These are phyloP conservation scores for Thymus mandschuricus DNA, from an alignment of 257 asterid species.

Conservation along the genomic window DNA sequence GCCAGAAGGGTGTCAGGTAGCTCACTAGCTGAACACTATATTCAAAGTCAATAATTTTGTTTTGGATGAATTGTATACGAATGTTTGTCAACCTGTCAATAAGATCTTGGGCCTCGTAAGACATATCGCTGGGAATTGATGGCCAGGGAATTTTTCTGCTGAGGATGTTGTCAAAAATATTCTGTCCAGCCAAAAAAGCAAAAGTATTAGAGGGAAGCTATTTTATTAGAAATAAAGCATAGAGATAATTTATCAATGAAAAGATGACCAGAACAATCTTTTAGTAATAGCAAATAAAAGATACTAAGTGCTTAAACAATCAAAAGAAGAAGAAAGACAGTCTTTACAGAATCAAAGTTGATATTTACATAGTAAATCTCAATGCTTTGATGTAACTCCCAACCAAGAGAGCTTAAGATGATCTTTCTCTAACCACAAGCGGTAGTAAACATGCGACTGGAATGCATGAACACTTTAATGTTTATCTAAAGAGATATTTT, in stretches of 20 bases:
- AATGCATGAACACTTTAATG: slow-evolving; percentile 5
- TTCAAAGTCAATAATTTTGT: slow-evolving; percentile 13
- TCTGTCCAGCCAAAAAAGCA: slow-evolving; percentile 50
- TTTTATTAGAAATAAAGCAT: slow-evolving; percentile 4
- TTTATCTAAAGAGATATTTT: not conserved
- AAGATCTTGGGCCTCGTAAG: slow-evolving; percentile 77
- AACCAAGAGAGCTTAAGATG: slow-evolving; percentile 18
- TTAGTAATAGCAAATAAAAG: slow-evolving; percentile 9
- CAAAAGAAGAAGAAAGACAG: slow-evolving; percentile 7
- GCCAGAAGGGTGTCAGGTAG: slow-evolving; percentile 22
- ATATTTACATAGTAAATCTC: slow-evolving; percentile 13
- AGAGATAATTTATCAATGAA: slow-evolving; percentile 7
- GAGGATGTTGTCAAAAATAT: slow-evolving; percentile 82
- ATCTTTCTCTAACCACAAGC: slow-evolving; percentile 10
- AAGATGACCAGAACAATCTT: slow-evolving; percentile 22
- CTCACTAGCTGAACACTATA: slow-evolving; percentile 21
- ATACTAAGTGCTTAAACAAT: slow-evolving; percentile 12
- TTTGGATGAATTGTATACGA: slow-evolving; percentile 16
- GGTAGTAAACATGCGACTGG: slow-evolving; percentile 1
- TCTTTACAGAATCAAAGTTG: slow-evolving; percentile 8
- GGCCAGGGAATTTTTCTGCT: slow-evolving; percentile 94
- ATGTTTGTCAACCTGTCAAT: slow-evolving; percentile 71
- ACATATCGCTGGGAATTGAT: slow-evolving; percentile 76
- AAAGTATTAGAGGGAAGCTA: slow-evolving; percentile 17
- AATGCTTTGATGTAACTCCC: not conserved